Evolutionary conservation across 305 asterid species (phyloP).

Genomic region (Solanum hybrid): DNA sequence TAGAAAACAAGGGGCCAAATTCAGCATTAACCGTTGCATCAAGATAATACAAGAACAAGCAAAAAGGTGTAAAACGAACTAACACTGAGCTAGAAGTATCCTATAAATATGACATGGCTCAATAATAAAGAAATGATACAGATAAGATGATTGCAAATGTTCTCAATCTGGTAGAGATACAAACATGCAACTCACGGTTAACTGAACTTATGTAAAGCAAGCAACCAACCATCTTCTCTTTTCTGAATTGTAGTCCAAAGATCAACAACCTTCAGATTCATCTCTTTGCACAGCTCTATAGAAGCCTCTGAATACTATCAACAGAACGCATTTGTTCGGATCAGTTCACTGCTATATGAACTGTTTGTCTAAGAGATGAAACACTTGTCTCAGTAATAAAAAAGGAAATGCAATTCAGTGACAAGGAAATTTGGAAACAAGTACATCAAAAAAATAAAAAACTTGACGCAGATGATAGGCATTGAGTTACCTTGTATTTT

Average conservation of each 20-base stretch:
- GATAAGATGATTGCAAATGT: not conserved
- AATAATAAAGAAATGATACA: not conserved
- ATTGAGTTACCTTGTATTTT: slow-evolving; percentile 46
- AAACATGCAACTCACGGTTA: not conserved
- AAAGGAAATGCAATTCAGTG: not conserved
- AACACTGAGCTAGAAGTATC: not conserved
- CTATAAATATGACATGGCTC: not conserved
- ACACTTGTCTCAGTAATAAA: not conserved
- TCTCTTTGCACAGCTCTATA: slow-evolving; percentile 54
- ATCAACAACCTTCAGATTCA: slow-evolving; percentile 62
- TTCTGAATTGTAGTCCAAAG: slow-evolving; percentile 76
- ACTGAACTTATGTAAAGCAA: slow-evolving; percentile 66
- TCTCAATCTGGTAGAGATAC: not conserved
- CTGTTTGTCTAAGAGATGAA: slow-evolving; percentile 22
- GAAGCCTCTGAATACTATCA: slow-evolving; percentile 75
- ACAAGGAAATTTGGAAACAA: not conserved
- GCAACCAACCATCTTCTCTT: slow-evolving; percentile 58
- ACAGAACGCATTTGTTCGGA: slow-evolving; percentile 76
- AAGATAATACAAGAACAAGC: not conserved
- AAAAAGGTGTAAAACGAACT: not conserved
- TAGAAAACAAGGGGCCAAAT: not conserved
- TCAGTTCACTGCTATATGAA: slow-evolving; percentile 57
- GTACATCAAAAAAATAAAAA: not conserved
- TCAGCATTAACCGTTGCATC: not conserved
- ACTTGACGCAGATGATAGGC: not conserved